These are phyloP conservation scores for Neurospora discreta DNA, from an alignment of 495 filamentous ascomycete genomes.

Conservation along the genomic window DNA sequence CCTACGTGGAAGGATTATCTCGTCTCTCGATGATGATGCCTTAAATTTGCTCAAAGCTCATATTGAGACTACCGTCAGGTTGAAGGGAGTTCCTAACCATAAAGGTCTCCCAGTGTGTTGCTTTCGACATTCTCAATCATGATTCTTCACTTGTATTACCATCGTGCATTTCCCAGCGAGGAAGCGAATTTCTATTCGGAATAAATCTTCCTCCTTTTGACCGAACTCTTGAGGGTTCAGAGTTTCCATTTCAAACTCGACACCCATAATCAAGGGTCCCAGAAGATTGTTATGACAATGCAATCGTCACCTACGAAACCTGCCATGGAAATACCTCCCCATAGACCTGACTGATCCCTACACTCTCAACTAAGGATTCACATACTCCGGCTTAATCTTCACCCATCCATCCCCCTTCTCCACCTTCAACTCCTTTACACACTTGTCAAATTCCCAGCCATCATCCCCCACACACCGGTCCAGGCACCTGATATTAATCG, in stretches of 20 bases:
- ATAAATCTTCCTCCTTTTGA: not conserved
- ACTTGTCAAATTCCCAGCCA: constrained; percentile 6
- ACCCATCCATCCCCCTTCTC: constrained; percentile 19
- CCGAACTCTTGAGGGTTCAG: not conserved
- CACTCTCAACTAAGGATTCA: constrained; percentile 20
- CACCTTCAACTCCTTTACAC: constrained; percentile 9
- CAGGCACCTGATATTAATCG: constrained; percentile 6
- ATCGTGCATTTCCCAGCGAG: no score
- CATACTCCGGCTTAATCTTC: constrained; percentile 17
- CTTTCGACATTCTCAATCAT: no score
- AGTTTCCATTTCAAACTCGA: not conserved
- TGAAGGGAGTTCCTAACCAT: no score
- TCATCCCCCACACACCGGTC: constrained; percentile 25
- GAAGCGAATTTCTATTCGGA: no score
- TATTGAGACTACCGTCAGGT: no score
- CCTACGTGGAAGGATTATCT: not conserved
- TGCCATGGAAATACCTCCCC: no score
- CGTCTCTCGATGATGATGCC: not conserved
- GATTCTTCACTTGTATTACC: no score
- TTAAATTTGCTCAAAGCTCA: no score
- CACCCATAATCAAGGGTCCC: not conserved
- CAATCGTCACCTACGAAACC: not conserved
- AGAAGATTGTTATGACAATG: not conserved
- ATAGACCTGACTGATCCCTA: no score
- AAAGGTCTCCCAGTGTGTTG: no score